Conservation (phyloP, 192 early-diverging fungal species). For the Backusella luteola region DNA sequence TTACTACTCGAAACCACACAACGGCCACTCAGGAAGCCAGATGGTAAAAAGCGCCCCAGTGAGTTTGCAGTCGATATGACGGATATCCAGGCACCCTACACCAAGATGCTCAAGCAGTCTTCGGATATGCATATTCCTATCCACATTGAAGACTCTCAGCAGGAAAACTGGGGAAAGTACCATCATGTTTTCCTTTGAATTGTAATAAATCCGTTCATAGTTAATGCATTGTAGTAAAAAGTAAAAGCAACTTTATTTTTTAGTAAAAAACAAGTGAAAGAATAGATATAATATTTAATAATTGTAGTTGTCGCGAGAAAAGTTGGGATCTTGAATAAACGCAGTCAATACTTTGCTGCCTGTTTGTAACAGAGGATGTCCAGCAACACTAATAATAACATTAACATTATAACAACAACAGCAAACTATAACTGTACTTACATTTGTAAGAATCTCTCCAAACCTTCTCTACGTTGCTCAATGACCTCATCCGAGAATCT, state of each 20-base stretch:
- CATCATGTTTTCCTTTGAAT: neutral
- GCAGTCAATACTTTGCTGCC: slow-evolving; percentile 91
- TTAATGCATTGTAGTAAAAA: no score
- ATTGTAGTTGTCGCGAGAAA: slow-evolving; percentile 73
- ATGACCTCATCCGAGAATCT: slow-evolving; percentile 96
- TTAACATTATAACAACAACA: neutral
- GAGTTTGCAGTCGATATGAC: neutral
- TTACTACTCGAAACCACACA: neutral
- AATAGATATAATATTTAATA: slow-evolving; percentile 36
- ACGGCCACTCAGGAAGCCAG: neutral
- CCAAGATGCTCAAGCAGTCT: neutral
- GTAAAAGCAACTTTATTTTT: no score
- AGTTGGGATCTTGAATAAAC: slow-evolving; percentile 93
- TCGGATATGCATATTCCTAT: neutral
- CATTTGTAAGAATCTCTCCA: slow-evolving; percentile 97
- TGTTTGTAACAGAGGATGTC: slow-evolving; percentile 96
- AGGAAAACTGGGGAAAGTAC: neutral
- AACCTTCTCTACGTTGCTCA: slow-evolving; percentile 82
- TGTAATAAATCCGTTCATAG: no score
- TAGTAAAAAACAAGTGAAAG: neutral
- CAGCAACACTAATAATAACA: slow-evolving; percentile 64
- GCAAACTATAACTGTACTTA: slow-evolving; percentile 38
- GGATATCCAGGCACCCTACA: neutral
- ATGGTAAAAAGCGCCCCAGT: neutral
- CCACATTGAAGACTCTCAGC: neutral